phyloP scores from a whole-genome alignment of 2,329 filamentous ascomycete genomes.

The Paecilomyces variotii region DNA sequence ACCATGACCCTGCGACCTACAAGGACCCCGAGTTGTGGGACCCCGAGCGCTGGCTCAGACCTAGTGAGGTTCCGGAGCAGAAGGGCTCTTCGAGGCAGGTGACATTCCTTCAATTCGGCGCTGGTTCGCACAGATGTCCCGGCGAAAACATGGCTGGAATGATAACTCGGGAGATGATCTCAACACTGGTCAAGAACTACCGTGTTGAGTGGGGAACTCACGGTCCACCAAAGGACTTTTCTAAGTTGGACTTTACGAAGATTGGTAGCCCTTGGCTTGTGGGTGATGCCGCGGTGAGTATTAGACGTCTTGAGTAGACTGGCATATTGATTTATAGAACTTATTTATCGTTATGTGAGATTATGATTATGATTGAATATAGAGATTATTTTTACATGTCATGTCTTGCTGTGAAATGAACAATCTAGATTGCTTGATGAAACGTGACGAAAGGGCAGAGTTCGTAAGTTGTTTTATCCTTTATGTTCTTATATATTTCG shows the following conservation, averaged over 20 bases:
- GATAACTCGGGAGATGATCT: constrained; percentile 6
- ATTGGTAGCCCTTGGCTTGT: constrained; percentile 10
- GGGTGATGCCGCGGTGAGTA: constrained; percentile 7
- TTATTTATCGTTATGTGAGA: neutral
- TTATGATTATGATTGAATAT: neutral
- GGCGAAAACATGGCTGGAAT: constrained; percentile 9
- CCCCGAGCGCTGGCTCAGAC: constrained; percentile 8
- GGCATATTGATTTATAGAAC: neutral
- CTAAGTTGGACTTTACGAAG: constrained; percentile 8
- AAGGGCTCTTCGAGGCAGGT: constrained; percentile 4
- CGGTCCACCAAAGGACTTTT: constrained; percentile 3
- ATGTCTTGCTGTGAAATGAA: neutral
- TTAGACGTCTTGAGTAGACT: neutral
- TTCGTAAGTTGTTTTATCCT: neutral
- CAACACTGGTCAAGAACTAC: constrained; percentile 6
- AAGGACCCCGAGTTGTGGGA: constrained; percentile 4
- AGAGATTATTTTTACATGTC: neutral
- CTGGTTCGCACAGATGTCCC: constrained; percentile 8
- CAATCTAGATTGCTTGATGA: neutral
- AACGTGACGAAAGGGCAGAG: neutral
- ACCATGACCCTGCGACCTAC: constrained; percentile 9
- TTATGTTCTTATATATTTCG: neutral
- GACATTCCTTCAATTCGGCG: constrained; percentile 8
- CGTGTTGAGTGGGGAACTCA: constrained; percentile 5
- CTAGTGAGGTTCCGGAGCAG: constrained; percentile 4